Percentiles rank a stretch among this genome's conserved stretches.
These are phyloP conservation scores for Didymella lethalis DNA, from an alignment of 2,329 filamentous ascomycete genomes.

Conservation along the genomic window DNA sequence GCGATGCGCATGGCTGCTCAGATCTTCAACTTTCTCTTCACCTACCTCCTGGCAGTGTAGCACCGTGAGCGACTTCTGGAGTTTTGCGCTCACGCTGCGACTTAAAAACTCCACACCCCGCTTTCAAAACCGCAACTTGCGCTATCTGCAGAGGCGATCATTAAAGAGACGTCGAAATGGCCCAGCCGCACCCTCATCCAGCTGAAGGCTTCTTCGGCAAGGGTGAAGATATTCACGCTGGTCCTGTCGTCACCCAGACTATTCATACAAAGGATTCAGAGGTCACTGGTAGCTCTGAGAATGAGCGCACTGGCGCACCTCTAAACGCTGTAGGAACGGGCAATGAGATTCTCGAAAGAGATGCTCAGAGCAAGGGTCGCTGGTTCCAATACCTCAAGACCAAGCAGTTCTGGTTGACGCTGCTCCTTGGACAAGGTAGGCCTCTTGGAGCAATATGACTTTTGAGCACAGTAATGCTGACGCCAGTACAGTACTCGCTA, in stretches of 20 bases:
- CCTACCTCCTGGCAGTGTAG: conserved; percentile 20
- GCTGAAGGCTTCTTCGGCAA: conserved; percentile 24
- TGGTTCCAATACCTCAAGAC: conserved; percentile 78
- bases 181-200: conserved; percentile 29
- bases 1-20: conserved; percentile 10
- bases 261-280: conserved; percentile 36
- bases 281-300: conserved; percentile 37
- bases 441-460: background rate
- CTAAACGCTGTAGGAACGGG: conserved; percentile 19
- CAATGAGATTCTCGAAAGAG: conserved; percentile 36
- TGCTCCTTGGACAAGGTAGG: conserved; percentile 71
- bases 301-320: conserved; percentile 30
- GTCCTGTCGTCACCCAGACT: conserved; percentile 28
- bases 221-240: conserved; percentile 14
- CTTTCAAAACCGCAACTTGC: background rate
- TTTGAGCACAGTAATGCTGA: background rate
- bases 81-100: conserved; percentile 52
- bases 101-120: conserved; percentile 46
- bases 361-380: conserved; percentile 55
- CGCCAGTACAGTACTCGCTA: conserved; percentile 54
- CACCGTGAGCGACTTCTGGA: conserved; percentile 53
- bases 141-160: background rate
- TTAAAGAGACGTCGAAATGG: conserved; percentile 13
- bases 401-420: conserved; percentile 84
- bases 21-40: conserved; percentile 7